Percentiles rank a stretch among this genome's conserved stretches.
These are phyloP conservation scores for Acanthamoeba divionensis DNA, from an alignment of 208 protist genomes.

Conservation along the genomic window DNA sequence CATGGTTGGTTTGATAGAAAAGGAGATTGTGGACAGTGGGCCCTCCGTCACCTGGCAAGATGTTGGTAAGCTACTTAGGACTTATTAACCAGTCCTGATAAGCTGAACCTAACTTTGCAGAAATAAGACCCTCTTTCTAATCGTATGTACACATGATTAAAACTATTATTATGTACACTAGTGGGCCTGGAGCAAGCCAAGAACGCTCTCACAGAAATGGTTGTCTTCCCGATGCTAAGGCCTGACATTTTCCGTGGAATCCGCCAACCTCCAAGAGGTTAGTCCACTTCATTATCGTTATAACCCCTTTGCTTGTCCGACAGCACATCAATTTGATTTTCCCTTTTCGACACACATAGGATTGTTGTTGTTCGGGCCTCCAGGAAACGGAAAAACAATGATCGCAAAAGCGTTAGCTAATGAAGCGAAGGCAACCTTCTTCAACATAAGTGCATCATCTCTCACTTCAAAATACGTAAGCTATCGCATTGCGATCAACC, in stretches of 20 bases:
- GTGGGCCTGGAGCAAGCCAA: constrained; percentile 80
- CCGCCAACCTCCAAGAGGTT: constrained; percentile 75
- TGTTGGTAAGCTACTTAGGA: not conserved
- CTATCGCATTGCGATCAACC: constrained; percentile 8
- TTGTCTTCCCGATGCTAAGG: constrained; percentile 76
- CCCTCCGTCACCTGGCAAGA: constrained; percentile 25
- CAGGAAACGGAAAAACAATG: constrained; percentile 77
- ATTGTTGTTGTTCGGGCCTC: constrained; percentile 79
- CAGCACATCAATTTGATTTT: not conserved
- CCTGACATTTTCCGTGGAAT: constrained; percentile 79
- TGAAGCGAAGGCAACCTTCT: constrained; percentile 84
- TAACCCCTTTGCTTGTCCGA: not conserved
- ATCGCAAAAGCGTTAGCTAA: constrained; percentile 72
- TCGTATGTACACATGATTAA: not conserved
- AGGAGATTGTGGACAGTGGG: constrained; percentile 13
- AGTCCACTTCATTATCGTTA: not conserved
- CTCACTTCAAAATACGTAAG: constrained; percentile 84
- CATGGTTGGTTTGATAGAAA: constrained; percentile 34
- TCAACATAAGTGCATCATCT: constrained; percentile 82
- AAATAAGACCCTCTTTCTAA: not conserved
- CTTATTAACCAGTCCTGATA: not conserved
- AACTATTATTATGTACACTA: not conserved
- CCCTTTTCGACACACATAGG: constrained; percentile 66
- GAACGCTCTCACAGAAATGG: constrained; percentile 70
- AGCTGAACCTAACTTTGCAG: not conserved